Conservation (phyloP, 2,329 filamentous ascomycete genomes). For the Beauveria sp. region DNA sequence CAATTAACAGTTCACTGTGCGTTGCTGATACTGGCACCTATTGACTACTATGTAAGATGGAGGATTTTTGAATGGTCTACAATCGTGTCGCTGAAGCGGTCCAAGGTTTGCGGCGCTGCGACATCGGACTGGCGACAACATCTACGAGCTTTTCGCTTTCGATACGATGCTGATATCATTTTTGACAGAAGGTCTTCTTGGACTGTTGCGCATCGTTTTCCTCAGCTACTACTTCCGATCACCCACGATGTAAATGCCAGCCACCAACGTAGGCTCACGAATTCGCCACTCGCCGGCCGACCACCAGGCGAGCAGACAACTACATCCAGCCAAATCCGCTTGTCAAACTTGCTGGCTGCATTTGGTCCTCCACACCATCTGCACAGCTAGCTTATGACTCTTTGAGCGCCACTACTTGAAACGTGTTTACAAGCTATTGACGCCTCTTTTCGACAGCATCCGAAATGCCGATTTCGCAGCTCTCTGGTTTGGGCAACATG, state of each 20-base stretch:
- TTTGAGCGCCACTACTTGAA: not conserved
- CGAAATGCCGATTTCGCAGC: not conserved
- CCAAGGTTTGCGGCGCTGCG: not conserved
- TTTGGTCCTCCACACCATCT: constrained; percentile 1
- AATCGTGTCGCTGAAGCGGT: not conserved
- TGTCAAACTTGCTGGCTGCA: not conserved
- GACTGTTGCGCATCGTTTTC: not conserved
- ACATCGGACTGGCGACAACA: not conserved
- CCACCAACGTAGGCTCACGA: not conserved
- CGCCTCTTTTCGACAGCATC: not conserved
- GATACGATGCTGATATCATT: not conserved
- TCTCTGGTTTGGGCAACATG: not conserved
- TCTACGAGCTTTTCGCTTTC: not conserved
- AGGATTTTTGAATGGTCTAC: not conserved
- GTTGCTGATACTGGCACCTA: too few species aligned
- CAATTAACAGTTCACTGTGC: too few species aligned
- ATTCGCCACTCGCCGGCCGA: not conserved
- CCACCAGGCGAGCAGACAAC: not conserved
- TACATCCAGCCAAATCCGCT: not conserved
- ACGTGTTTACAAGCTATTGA: not conserved
- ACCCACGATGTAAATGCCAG: not conserved
- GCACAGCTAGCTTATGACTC: not conserved
- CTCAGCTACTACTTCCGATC: not conserved
- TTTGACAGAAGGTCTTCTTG: not conserved
- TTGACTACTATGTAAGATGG: not conserved